Percentiles rank a stretch among this genome's conserved stretches.
Conservation (phyloP, 2,329 filamentous ascomycete genomes). For the Blastomyces emzantsi region DNA sequence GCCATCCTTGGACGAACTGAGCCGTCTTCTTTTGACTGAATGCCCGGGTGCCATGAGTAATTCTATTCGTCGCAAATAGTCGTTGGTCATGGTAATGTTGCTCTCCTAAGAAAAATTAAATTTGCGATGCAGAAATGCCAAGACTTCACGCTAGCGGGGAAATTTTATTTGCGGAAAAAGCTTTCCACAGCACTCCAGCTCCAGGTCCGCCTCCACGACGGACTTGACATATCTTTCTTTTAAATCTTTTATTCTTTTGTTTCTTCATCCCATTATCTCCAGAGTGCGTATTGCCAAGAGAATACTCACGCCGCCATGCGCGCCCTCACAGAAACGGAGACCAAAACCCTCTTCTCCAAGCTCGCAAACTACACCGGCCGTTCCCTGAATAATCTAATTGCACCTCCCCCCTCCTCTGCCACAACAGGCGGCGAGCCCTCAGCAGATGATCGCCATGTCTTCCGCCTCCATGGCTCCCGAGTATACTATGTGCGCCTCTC, state of each 20-base stretch:
- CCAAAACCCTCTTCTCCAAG: constrained; percentile 74
- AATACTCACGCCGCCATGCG: constrained; percentile 51
- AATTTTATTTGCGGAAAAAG: constrained; percentile 22
- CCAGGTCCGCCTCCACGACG: not conserved
- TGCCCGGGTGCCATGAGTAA: constrained; percentile 39
- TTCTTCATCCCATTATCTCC: not conserved
- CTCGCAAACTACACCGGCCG: constrained; percentile 87
- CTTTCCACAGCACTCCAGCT: constrained; percentile 7
- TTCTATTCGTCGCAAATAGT: not conserved
- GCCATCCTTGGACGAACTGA: constrained; percentile 41
- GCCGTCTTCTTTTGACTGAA: constrained; percentile 42
- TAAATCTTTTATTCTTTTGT: not conserved
- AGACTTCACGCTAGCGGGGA: constrained; percentile 21
- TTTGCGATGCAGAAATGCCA: constrained; percentile 19
- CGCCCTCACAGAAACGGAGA: constrained; percentile 59
- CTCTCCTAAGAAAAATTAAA: not conserved
- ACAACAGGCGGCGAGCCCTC: constrained; percentile 39
- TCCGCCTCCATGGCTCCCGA: constrained; percentile 70
- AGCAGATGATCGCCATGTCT: constrained; percentile 70
- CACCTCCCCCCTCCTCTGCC: constrained; percentile 58
- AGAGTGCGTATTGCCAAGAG: not conserved
- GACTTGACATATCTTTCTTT: not conserved
- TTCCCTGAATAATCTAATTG: constrained; percentile 76
- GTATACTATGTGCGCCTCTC: constrained; percentile 90
- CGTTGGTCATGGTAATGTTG: not conserved